These are phyloP conservation scores for Musa troglodytarum DNA, from an alignment of 176 grass and related monocot species.

Conservation along the genomic window DNA sequence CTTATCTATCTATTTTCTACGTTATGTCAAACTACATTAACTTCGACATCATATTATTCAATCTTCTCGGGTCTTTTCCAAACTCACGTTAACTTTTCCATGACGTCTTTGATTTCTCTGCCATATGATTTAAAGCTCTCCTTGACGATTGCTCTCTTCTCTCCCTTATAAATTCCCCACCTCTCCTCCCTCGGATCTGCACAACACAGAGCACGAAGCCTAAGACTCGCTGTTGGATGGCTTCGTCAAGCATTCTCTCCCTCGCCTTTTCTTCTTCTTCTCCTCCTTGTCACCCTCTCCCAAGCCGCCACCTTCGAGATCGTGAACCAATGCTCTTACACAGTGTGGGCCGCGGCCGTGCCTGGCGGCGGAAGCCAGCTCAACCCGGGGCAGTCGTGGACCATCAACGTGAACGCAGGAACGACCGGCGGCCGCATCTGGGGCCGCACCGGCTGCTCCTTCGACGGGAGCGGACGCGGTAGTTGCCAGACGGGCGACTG, in stretches of 20 bases:
- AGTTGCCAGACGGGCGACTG: slow-evolving; percentile 43
- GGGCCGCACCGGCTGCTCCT: slow-evolving; percentile 22
- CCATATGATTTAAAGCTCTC: too few relatives aligned
- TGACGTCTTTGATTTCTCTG: too few relatives aligned
- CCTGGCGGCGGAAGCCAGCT: too few relatives aligned
- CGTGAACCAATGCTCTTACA: too few relatives aligned
- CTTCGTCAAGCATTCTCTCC: not conserved
- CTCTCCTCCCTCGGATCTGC: not conserved
- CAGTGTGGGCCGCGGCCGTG: too few relatives aligned
- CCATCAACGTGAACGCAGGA: not conserved
- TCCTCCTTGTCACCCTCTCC: too few relatives aligned
- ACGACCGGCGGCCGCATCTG: not conserved
- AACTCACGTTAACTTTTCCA: too few relatives aligned
- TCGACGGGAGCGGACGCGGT: slow-evolving; percentile 37
- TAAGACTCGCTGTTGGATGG: not conserved
- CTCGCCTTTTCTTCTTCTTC: not conserved
- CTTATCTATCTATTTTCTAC: too few relatives aligned
- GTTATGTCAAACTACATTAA: too few relatives aligned
- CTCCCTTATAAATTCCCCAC: not conserved
- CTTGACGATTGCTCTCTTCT: not conserved
- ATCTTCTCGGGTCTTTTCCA: too few relatives aligned
- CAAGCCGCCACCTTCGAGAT: too few relatives aligned
- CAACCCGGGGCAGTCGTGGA: not conserved
- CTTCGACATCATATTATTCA: too few relatives aligned
- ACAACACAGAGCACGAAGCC: not conserved